Conservation (phyloP, 495 filamentous ascomycete species). For the Lentithecium fluviatile region DNA sequence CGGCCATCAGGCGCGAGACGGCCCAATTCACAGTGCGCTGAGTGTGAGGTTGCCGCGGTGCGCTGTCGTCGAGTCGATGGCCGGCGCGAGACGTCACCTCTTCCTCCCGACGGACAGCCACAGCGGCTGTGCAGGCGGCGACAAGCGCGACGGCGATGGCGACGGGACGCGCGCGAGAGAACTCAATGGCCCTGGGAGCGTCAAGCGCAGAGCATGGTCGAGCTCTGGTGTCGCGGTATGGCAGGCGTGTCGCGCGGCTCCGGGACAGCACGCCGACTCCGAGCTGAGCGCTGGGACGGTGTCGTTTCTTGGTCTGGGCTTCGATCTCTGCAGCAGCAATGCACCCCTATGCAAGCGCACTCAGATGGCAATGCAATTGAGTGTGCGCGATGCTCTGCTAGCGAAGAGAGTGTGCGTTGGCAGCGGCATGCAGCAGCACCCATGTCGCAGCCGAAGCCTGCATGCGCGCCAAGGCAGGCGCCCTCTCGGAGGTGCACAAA, state of each 20-base stretch:
- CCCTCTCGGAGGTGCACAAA: not conserved
- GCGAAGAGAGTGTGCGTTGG: not conserved
- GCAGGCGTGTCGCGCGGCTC: no score
- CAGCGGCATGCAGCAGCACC: not conserved
- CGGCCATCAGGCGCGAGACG: not conserved
- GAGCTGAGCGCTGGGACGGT: no score
- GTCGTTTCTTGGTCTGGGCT: no score
- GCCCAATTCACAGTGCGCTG: not conserved
- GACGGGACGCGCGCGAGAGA: not conserved
- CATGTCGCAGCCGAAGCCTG: not conserved
- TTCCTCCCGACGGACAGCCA: not conserved
- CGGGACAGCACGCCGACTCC: no score
- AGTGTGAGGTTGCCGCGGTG: not conserved
- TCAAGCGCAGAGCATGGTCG: not conserved
- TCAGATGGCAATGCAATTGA: no score
- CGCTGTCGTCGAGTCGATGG: not conserved
- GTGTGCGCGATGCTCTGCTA: slow-evolving; percentile 1
- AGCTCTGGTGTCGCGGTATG: not conserved
- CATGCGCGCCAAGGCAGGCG: not conserved
- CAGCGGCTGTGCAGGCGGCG: not conserved
- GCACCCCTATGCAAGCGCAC: not conserved
- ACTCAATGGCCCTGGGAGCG: not conserved
- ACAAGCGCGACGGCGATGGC: not conserved
- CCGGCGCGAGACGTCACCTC: not conserved
- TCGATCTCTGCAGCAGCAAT: not conserved